Evolutionary conservation across 2,329 filamentous ascomycete species (phyloP).

Genomic region (Ceratocystis cacaofunesta): DNA sequence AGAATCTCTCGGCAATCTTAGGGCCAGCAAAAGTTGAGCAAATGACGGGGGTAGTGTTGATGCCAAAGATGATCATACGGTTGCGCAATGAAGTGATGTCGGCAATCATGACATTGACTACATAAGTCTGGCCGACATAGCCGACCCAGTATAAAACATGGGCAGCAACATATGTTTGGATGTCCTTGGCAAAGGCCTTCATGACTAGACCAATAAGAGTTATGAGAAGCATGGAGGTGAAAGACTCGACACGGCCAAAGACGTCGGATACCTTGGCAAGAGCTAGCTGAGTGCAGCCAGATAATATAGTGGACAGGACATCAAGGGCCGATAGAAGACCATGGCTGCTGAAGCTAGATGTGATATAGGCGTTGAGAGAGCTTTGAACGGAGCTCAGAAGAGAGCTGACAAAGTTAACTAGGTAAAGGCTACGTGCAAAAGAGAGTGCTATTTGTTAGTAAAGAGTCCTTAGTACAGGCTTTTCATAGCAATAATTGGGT

Average conservation of each 20-base stretch:
- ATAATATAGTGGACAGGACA: constrained; percentile 39
- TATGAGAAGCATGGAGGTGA: constrained; percentile 29
- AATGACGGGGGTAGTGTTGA: constrained; percentile 32
- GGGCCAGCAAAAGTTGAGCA: constrained; percentile 32
- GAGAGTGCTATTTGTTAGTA: background rate
- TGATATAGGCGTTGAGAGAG: constrained; percentile 48
- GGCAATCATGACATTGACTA: constrained; percentile 30
- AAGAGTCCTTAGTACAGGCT: background rate
- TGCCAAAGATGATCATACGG: constrained; percentile 29
- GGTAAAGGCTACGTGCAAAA: constrained; percentile 24
- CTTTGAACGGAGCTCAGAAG: constrained; percentile 27
- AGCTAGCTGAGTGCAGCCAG: constrained; percentile 27
- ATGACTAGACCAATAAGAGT: constrained; percentile 43
- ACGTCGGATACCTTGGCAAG: constrained; percentile 37
- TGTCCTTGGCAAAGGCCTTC: constrained; percentile 44
- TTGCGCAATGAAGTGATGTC: constrained; percentile 31
- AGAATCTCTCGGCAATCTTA: constrained; percentile 28
- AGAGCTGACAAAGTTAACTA: constrained; percentile 27
- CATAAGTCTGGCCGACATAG: constrained; percentile 28
- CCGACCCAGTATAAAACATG: constrained; percentile 52
- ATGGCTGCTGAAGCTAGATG: constrained; percentile 48
- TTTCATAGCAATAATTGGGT: too few relatives aligned
- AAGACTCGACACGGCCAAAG: constrained; percentile 34
- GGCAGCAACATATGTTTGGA: constrained; percentile 44
- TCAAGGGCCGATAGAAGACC: constrained; percentile 51